These are phyloP conservation scores for Dichomitus squalens DNA, from an alignment of 1,284 basidiomycete genomes.

Conservation along the genomic window DNA sequence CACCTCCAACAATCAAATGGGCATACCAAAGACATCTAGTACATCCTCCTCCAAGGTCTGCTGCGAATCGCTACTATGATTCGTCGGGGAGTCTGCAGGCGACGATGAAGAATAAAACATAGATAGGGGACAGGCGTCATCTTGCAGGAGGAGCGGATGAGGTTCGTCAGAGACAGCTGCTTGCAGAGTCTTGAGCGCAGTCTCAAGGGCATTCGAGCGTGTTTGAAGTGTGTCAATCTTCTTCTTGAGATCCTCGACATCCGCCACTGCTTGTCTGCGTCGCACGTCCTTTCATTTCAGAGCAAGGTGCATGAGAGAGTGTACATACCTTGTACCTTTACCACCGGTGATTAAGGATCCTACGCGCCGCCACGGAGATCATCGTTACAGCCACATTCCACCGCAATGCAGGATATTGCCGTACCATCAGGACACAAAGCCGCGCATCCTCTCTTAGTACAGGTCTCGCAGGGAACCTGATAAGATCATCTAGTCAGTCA, in stretches of 20 bases:
- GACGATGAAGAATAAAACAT: background rate
- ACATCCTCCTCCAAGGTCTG: slow-evolving; percentile 41
- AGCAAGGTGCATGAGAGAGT: background rate
- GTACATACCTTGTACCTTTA: slow-evolving; percentile 45
- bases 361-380: slow-evolving; percentile 23
- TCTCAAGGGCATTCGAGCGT: slow-evolving; percentile 62
- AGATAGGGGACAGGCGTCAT: slow-evolving; percentile 14
- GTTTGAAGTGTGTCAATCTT: slow-evolving; percentile 55
- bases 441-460: slow-evolving; percentile 67
- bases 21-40: slow-evolving; percentile 59
- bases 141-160: slow-evolving; percentile 48
- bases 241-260: slow-evolving; percentile 67
- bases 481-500: background rate
- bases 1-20: background rate
- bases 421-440: slow-evolving; percentile 71
- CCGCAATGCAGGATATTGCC: slow-evolving; percentile 4
- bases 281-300: background rate
- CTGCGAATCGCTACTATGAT: background rate
- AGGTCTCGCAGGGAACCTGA: slow-evolving; percentile 73
- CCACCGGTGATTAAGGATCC: slow-evolving; percentile 57
- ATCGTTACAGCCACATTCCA: background rate
- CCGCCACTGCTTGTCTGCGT: slow-evolving; percentile 57
- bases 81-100: background rate
- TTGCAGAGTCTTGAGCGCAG: slow-evolving; percentile 52
- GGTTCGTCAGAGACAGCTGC: slow-evolving; percentile 45